A percentile compares a stretch with the other conserved stretches of the same genome.
Conservation (phyloP, 345 rosid genomes). For the Toxicodendron radicans region DNA sequence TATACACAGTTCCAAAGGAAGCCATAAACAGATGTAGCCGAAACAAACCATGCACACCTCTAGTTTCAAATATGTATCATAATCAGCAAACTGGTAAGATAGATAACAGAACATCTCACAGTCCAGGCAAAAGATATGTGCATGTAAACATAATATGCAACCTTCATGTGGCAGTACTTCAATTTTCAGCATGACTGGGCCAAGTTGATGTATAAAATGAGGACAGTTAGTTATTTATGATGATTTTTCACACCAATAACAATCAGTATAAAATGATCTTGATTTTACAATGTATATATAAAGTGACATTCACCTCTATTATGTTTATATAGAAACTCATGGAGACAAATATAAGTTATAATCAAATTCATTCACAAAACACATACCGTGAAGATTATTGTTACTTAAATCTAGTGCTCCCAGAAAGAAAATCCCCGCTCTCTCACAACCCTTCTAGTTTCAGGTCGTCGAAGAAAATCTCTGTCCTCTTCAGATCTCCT, state of each 20-base stretch:
- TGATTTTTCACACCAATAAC: not conserved
- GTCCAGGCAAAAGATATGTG: not conserved
- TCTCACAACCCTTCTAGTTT: slow-evolving; percentile 65
- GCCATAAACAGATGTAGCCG: not conserved
- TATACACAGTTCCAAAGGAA: not conserved
- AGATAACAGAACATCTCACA: not conserved
- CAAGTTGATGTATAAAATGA: not conserved
- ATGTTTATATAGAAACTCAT: slow-evolving; percentile 10
- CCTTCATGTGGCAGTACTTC: not conserved
- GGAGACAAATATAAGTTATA: slow-evolving; percentile 18
- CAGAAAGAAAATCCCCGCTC: slow-evolving; percentile 65
- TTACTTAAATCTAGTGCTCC: slow-evolving; percentile 43
- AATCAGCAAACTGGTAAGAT: not conserved
- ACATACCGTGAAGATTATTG: slow-evolving; percentile 12
- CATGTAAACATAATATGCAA: not conserved
- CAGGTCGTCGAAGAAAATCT: slow-evolving; percentile 58
- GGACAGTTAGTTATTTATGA: slow-evolving; percentile 2
- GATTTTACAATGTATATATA: slow-evolving; percentile 11
- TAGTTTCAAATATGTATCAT: not conserved
- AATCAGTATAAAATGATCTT: slow-evolving; percentile 8
- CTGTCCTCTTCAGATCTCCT: slow-evolving; percentile 34
- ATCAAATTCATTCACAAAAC: not conserved
- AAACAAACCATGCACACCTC: not conserved
- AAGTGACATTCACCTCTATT: slow-evolving; percentile 19
- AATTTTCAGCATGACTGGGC: slow-evolving; percentile 7